phyloP scores from a whole-genome alignment of 2,329 filamentous ascomycete genomes.

The Colletotrichum spinosum region DNA sequence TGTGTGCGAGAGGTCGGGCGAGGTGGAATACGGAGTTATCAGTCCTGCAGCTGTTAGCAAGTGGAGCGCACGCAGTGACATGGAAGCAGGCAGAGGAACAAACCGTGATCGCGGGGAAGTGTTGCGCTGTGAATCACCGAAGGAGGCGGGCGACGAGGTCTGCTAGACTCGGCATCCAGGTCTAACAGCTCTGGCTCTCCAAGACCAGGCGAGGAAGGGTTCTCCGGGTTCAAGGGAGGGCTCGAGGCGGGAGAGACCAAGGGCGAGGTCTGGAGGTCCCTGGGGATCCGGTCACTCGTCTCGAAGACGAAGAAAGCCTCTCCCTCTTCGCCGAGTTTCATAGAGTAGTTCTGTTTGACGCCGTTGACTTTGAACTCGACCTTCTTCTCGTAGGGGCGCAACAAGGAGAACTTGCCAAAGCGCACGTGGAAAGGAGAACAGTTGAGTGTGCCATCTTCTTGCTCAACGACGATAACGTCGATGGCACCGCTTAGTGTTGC shows the following conservation, averaged over 20 bases:
- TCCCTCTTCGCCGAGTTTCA: constrained; percentile 97
- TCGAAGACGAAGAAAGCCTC: constrained; percentile 99
- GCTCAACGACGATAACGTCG: constrained; percentile 98
- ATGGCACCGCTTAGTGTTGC: constrained; percentile 97
- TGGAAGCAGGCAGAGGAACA: background rate
- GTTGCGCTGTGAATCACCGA: constrained; percentile 52
- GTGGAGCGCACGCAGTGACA: background rate
- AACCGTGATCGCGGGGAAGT: constrained; percentile 50
- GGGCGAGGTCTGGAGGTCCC: constrained; percentile 92
- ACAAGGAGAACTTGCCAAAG: constrained; percentile 96
- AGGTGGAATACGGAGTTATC: constrained; percentile 65
- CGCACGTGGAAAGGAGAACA: constrained; percentile 99
- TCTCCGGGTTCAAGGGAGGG: constrained; percentile 71
- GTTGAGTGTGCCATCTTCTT: constrained; percentile 87
- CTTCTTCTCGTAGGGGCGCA: constrained; percentile 98
- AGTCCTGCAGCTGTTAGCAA: constrained; percentile 50
- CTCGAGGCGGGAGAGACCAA: constrained; percentile 90
- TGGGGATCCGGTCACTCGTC: constrained; percentile 91
- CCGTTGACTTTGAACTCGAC: constrained; percentile 98
- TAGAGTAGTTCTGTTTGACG: constrained; percentile 89
- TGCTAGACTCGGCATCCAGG: constrained; percentile 63
- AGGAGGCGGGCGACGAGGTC: constrained; percentile 58
- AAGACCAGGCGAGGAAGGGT: constrained; percentile 58
- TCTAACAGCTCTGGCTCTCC: constrained; percentile 79
- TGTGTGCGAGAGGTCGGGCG: constrained; percentile 61